A percentile compares a stretch with the other conserved stretches of the same genome.
Conservation (phyloP, 148 eudicot species). For the Vaccinium myrtillus region DNA sequence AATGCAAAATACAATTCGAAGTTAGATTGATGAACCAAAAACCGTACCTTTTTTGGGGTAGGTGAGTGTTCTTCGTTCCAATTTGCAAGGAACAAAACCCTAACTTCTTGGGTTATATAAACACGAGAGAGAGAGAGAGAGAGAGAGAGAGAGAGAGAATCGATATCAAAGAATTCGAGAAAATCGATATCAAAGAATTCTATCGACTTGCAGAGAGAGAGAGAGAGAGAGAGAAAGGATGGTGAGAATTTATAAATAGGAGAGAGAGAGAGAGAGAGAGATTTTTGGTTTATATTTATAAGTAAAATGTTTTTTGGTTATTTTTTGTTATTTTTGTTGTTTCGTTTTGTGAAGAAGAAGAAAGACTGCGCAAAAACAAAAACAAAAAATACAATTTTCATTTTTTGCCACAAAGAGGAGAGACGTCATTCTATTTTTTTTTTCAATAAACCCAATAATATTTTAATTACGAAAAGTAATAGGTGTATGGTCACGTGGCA, state of each 20-base stretch:
- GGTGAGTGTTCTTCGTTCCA: constrained; percentile 2
- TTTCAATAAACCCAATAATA: background rate
- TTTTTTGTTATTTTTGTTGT: background rate
- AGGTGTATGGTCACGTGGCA: background rate
- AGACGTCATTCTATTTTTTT: background rate
- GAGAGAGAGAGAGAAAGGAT: background rate
- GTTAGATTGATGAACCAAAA: background rate
- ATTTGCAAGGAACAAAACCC: constrained; percentile 17
- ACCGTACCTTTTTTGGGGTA: constrained; percentile 22
- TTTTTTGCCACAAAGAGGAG: background rate
- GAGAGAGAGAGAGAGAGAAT: background rate
- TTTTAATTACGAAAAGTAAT: background rate
- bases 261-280: constrained; percentile 16
- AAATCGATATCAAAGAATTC: background rate
- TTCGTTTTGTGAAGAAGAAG: constrained; percentile 7
- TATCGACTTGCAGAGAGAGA: background rate
- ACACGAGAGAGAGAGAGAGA: background rate
- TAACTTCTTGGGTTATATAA: background rate
- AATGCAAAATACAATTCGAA: background rate
- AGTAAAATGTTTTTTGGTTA: no score
- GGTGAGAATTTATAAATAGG: constrained; percentile 17
- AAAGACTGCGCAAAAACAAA: background rate
- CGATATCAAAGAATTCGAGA: background rate
- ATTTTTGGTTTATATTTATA: background rate
- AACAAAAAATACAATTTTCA: no score